These are phyloP conservation scores for Penicillium frequentans DNA, from an alignment of 2,329 filamentous ascomycete genomes.

Conservation along the genomic window DNA sequence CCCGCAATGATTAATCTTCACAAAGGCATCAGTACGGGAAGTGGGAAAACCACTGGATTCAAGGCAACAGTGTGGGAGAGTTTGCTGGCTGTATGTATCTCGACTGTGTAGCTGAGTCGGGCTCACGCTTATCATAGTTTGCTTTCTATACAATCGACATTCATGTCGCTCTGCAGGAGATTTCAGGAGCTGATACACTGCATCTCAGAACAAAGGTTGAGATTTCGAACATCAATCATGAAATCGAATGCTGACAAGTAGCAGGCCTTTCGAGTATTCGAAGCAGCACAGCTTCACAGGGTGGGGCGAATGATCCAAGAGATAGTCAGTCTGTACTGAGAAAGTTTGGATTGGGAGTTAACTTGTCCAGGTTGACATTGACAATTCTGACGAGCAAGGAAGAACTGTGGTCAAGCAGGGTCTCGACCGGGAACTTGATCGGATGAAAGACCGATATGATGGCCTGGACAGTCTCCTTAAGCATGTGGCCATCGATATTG, in stretches of 20 bases:
- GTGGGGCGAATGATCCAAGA: conserved; percentile 71
- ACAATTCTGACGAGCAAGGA: conserved; percentile 68
- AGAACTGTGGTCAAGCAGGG: conserved; percentile 72
- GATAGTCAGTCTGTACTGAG: conserved; percentile 46
- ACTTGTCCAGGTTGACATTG: conserved; percentile 67
- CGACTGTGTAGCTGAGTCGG: neutral
- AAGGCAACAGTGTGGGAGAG: conserved; percentile 70
- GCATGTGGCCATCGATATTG: conserved; percentile 65
- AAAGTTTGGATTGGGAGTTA: conserved; percentile 5
- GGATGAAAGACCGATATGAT: conserved; percentile 73
- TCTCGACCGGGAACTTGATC: conserved; percentile 72
- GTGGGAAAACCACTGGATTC: conserved; percentile 55
- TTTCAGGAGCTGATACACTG: conserved; percentile 56
- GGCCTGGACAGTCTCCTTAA: conserved; percentile 74
- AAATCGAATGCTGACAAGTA: neutral
- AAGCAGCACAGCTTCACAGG: conserved; percentile 59
- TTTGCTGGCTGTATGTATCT: conserved; percentile 53
- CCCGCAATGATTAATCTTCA: conserved; percentile 67
- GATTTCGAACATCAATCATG: neutral
- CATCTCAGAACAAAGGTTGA: conserved; percentile 56
- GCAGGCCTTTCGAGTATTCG: conserved; percentile 61
- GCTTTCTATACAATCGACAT: conserved; percentile 70
- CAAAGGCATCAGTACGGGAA: conserved; percentile 68
- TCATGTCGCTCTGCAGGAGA: conserved; percentile 60
- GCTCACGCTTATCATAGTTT: conserved; percentile 53